phyloP scores from a whole-genome alignment of 129 eudicot species.

The carrot (Daucus carota) region DH1_v3.0 NC_030385.2:30504501-30505000 shows the following conservation, averaged over 20 bases:
- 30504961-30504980: slow-evolving; percentile 45
- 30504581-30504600: neutral
- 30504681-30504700: neutral
- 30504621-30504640: no score
- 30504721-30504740: neutral
- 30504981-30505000: slow-evolving; percentile 35
- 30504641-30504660: no score
- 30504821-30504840: no score
- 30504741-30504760: neutral
- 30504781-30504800: no score
- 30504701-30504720: neutral
- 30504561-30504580: neutral
- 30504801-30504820: no score
- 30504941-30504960: slow-evolving; percentile 29
- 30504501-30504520: neutral
- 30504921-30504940: neutral
- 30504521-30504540: neutral
- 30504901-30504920: neutral
- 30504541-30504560: neutral
- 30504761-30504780: neutral
- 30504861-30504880: neutral
- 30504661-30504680: neutral
- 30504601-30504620: no score
- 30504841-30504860: neutral
- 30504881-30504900: neutral